Evolutionary conservation across 495 filamentous ascomycete genomes (phyloP), one percentile per base, ranked within the genome.

Genomic region (Aspergillus cavernicola): DNA sequence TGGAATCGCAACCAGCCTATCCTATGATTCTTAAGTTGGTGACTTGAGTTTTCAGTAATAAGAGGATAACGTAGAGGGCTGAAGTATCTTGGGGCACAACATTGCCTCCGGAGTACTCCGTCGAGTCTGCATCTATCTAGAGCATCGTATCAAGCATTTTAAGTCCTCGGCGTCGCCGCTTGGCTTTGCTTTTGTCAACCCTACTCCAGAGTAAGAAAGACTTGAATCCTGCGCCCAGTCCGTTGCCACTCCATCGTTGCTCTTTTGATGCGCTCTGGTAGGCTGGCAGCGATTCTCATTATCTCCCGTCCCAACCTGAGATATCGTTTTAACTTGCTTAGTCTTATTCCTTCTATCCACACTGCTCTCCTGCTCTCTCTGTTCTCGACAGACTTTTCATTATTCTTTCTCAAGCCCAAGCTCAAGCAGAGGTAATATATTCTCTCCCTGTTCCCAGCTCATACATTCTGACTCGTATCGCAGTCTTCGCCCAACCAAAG

Each of bases 1-100:
- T 20, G 32, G 41, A 45, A 46, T 46, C 29, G 50, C 51, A 53
- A 53, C 39, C 51, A 53, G 51, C 18, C 33, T n/a, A n/a, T n/a
- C n/a, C n/a, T n/a, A n/a, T n/a, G n/a, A n/a, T n/a, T n/a, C n/a
- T n/a, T n/a, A n/a, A n/a, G n/a, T n/a, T n/a, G n/a, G n/a, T n/a
- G n/a, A n/a, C n/a, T n/a, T n/a, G n/a, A n/a, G n/a, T n/a, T n/a
- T n/a, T n/a, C n/a, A n/a, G n/a, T n/a, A n/a, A n/a, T n/a, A n/a
- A n/a, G n/a, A n/a, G n/a, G n/a, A n/a, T n/a, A n/a, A n/a, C n/a
- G n/a, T n/a, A n/a, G n/a, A n/a, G n/a, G n/a, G n/a, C n/a, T n/a
- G n/a, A n/a, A n/a, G n/a, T n/a, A n/a, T n/a, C n/a, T n/a, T n/a
- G n/a, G n/a, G n/a, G n/a, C n/a, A n/a, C n/a, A n/a, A n/a, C n/a